Base-by-base conservation (phyloP, 805 yeast genomes). In the Sugiyamaella lignohabitans region DNA sequence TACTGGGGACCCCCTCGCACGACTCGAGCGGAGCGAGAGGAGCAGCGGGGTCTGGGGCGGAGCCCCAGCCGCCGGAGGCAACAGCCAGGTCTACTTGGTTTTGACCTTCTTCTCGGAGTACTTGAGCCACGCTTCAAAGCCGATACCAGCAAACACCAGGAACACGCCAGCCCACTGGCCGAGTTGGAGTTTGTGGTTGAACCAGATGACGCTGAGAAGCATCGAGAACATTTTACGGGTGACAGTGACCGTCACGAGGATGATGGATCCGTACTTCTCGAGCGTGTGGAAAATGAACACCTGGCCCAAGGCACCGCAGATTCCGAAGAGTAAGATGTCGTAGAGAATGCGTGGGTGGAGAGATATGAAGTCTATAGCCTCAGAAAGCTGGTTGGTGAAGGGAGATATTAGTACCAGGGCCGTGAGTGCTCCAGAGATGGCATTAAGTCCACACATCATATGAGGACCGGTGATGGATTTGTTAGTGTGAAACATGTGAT, bases 211-310 rank as follows among this genome's bases (percentile, higher is more conserved):
- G 58, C 95, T 84, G 45, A 91, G 66, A 29, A 88, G 73, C 98
- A 93, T 91, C 35, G 97, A 87, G 42, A 88, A 70, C 96, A 93
- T 91, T 60, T 93, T 93, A 57, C 99, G 75, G 1, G 98, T 91
- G 6, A 93, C 97, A 0, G 98, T 93, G 16, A 94, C 91, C 36
- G 96, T 91, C 23, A 91, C 88, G 46, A 93, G 70, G 0, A 85
- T 76, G 50, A 93, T 69, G 1, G 96, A 87, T 42, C 91, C 96
- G 61, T 86, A 93, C 48, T 78, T 74, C 56, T 87, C 93, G 40
- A 93, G 68, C 1, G 95, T 87, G 45, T 80, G 65, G 61, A 89
- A 93, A 38, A 93, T 87, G 66, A 94, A 93, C n/a, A 89, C 77
- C 65, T 93, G 98, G 14, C 99, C 99, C 22, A 87, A 58, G 0